Base-by-base conservation (phyloP, 2,329 filamentous ascomycete species). In the Dothiorella sarmentorum region DNA sequence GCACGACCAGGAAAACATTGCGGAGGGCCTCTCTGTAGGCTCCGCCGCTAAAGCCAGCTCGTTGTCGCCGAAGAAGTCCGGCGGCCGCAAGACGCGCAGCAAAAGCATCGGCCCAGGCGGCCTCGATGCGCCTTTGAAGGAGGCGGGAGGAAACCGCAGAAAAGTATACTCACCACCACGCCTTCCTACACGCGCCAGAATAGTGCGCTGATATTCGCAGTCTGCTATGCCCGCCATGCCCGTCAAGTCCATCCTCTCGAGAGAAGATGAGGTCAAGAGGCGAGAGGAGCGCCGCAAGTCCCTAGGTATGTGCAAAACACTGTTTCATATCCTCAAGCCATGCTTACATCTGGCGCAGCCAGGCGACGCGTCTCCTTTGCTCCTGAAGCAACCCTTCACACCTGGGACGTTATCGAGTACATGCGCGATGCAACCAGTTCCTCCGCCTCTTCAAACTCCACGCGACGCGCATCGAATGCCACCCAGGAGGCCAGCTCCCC, bases 51-150 rank as follows among this genome's bases (percentile, higher is more conserved):
- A 64, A 56, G 64, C 68, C 15, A 61, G 67, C 0, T 59, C 67
- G 15, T 47, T 65, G 17, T 70, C 71, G 9, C 66, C 69, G 4
- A 68, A 66, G 40, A 74, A 73, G 58, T 62, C 66, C 47, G 27
- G 43, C 15, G 45, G 47, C 20, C 64, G 66, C 49, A 72, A 72
- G 63, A 69, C 88, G 60, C 86, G 94, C 64, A 97, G 93, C 76
- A 97, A 97, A 79, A 97, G 93, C 75, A 87, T 99, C 65, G 94
- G 94, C 2, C 93, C 94, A 15, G 94, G 93, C 52, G 91, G 92
- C 24, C 76, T 96, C 44, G 91, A 95, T 78, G 87, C 88, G 33
- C 67, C 69, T 59, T 80, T 95, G 58, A 91, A 88, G 72, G 82
- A 87, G 68, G 83, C 82, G 43, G 84, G 80, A 68, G 90, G 89